Evolutionary conservation across 2,329 filamentous ascomycete species (phyloP).

Genomic region (Juglanconis juglandina): DNA sequence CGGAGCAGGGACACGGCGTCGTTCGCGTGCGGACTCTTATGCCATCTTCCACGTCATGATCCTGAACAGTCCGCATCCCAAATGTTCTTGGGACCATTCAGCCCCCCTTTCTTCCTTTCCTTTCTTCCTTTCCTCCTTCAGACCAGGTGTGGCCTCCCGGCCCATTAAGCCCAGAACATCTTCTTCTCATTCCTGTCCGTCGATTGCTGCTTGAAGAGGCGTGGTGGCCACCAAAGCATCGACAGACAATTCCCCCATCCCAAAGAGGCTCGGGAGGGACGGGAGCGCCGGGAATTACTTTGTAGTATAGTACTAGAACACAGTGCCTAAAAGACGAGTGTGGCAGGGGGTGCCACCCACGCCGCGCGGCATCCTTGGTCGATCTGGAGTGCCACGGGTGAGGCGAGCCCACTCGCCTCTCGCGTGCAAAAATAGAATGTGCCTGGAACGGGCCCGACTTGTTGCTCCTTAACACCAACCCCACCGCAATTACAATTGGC

Average conservation of each 20-base stretch:
- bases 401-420: too few species aligned
- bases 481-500: constrained; percentile 2
- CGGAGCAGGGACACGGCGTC: too few species aligned
- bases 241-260: not conserved
- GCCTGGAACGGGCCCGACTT: not conserved
- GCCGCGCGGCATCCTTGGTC: constrained; percentile 6
- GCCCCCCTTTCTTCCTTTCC: too few species aligned
- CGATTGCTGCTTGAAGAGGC: not conserved
- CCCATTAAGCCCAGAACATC: not conserved
- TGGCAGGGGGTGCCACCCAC: not conserved
- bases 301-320: constrained; percentile 2
- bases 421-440: constrained; percentile 8
- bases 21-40: too few species aligned
- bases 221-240: not conserved
- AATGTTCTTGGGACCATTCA: too few species aligned
- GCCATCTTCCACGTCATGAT: too few species aligned
- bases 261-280: constrained; percentile 4
- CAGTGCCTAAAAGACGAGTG: constrained; percentile 5
- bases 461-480: constrained; percentile 12
- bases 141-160: not conserved
- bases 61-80: too few species aligned
- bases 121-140: too few species aligned
- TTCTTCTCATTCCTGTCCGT: not conserved
- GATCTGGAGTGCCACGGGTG: not conserved
- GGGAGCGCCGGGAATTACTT: constrained; percentile 17